Evolutionary conservation across 345 rosid species (phyloP), one percentile per base, ranked within the genome.

Genomic region (Diplotaxis tenuifolia): DNA sequence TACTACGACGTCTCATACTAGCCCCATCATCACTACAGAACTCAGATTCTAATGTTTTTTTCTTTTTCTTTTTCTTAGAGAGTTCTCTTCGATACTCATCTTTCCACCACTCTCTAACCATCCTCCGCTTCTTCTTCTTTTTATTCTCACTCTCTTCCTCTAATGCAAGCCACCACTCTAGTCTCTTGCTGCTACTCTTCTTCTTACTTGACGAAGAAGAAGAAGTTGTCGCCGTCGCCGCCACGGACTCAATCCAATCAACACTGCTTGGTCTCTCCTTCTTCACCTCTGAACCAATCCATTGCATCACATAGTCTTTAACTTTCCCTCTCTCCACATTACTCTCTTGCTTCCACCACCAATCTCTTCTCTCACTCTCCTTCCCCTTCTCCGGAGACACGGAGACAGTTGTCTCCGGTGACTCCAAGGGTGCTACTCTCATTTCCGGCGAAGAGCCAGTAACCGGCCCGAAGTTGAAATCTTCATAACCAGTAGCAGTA

Each of bases 81-180:
- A 90, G 78, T 55, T 90, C 97, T 71, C 90, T 97, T 16, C 91
- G 84, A 27, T 95, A 88, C 85, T 95, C 99, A 75, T 92, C 99
- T 82, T 84, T 92, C 98, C 99, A 95, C 99, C 99, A 95, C 74
- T 95, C 96, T 73, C 99, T 88, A 2, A 96, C 89, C 32, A 82
- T 88, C 82, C 88, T 84, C 66, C 86, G 75, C 84, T 82, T 88
- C 73, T 86, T 85, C 80, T 20, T 53, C 58, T 84, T 77, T 50
- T 53, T 70, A 21, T 79, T 75, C 70, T 86, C 91, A 71, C 79
- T 80, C 70, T 88, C 94, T 19, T 92, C 96, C 10, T 92, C 96
- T 53, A 95, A 61, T 0, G 96, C 83, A 52, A 80, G 85, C 99
- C 99, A 95, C 99, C 99, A 95, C 28, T 95, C 98, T 76, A 88